Conservation (phyloP, 1,139 yeast species). For the Kluyveromyces marxianus region DNA sequence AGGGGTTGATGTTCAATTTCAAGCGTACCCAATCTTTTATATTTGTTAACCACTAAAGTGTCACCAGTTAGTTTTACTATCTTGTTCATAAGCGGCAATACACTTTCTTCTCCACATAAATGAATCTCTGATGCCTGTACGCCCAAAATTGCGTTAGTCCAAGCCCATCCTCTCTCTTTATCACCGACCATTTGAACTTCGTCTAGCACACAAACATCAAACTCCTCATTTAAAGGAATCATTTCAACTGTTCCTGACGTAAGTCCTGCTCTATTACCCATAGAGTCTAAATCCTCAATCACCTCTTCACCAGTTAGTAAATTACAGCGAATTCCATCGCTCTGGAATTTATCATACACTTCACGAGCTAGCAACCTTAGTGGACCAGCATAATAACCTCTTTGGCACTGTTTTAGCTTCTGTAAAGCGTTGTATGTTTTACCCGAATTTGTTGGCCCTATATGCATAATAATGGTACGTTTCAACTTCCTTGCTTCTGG, state of each 20-base stretch:
- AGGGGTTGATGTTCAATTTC: conserved; percentile 43
- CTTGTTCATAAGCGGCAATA: conserved; percentile 55
- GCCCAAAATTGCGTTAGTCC: conserved; percentile 90
- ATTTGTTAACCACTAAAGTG: conserved; percentile 55
- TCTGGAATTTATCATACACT: conserved; percentile 71
- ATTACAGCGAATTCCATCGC: conserved; percentile 64
- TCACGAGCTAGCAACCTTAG: conserved; percentile 84
- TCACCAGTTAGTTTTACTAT: conserved; percentile 72
- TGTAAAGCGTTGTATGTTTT: conserved; percentile 81
- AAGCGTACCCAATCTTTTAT: conserved; percentile 69
- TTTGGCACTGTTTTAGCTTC: conserved; percentile 53
- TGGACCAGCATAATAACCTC: conserved; percentile 97
- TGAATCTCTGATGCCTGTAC: conserved; percentile 81
- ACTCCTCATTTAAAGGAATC: conserved; percentile 59
- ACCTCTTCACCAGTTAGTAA: conserved; percentile 92
- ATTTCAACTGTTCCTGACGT: conserved; percentile 92
- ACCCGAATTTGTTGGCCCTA: conserved; percentile 98
- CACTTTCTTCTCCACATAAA: conserved; percentile 86
- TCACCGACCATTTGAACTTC: conserved; percentile 95
- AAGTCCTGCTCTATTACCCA: conserved; percentile 63
- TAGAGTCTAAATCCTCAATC: conserved; percentile 56
- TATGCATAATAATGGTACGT: conserved; percentile 77
- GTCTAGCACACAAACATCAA: conserved; percentile 88
- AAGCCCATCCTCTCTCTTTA: conserved; percentile 76
- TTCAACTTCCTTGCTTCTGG: conserved; percentile 79